A percentile compares a stretch with the other conserved stretches of the same genome.
Evolutionary conservation across 768 basidiomycete genomes (phyloP).

Genomic region (Macrolepiota fuliginosa): DNA sequence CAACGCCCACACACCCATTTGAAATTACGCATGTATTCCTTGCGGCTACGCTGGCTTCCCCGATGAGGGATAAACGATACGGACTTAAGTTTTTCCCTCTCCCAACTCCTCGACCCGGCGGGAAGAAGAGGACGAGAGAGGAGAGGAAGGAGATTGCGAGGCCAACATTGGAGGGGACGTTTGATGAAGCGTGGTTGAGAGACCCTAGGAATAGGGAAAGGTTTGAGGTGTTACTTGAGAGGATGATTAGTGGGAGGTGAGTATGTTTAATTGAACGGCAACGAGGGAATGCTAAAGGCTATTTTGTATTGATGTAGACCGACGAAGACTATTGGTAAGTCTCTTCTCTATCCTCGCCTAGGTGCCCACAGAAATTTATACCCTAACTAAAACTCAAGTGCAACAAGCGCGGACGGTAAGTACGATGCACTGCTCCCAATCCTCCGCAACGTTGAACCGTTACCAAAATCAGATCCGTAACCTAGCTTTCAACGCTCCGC

Average conservation of each 20-base stretch:
- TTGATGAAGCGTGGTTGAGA: constrained; percentile 13
- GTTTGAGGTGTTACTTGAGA: constrained; percentile 12
- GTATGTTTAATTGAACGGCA: neutral
- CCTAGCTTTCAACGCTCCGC: constrained; percentile 27
- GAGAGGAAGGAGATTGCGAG: constrained; percentile 14
- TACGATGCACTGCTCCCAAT: neutral
- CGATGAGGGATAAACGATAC: neutral
- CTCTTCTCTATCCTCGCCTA: neutral
- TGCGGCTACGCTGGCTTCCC: constrained; percentile 25
- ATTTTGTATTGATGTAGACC: constrained; percentile 3
- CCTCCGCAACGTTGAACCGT: too few species aligned
- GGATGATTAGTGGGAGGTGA: constrained; percentile 13
- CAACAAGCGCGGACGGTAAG: constrained; percentile 17
- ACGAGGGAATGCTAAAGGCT: neutral
- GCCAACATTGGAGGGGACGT: constrained; percentile 8
- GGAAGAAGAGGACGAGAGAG: constrained; percentile 10
- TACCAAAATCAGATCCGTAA: constrained; percentile 21
- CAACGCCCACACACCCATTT: constrained; percentile 35
- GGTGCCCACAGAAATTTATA: neutral
- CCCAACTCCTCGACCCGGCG: constrained; percentile 5
- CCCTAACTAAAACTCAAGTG: neutral
- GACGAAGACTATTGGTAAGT: constrained; percentile 13
- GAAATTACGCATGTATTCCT: constrained; percentile 39
- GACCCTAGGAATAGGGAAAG: constrained; percentile 12
- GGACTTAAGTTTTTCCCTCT: constrained; percentile 1